Conservation (phyloP, 148 eudicot species). For the Fagopyrum esculentum region DNA sequence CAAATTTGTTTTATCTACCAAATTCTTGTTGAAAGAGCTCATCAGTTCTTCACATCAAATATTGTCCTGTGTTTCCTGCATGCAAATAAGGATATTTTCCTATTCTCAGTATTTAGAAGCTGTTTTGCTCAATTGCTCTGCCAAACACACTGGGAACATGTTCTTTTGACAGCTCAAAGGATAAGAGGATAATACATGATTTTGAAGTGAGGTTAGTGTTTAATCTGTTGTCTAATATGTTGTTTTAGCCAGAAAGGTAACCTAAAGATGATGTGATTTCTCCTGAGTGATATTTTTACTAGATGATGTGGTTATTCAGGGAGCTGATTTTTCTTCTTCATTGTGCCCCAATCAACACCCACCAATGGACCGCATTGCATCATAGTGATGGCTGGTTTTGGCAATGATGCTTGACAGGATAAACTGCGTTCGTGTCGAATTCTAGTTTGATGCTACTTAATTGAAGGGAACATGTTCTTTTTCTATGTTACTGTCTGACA, state of each 20-base stretch:
- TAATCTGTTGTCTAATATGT: neutral
- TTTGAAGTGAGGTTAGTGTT: neutral
- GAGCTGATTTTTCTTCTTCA: neutral
- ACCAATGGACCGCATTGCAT: neutral
- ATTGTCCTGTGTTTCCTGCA: neutral
- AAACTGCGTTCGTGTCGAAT: conserved; percentile 1
- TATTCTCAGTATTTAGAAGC: neutral
- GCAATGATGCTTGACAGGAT: neutral
- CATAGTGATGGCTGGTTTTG: conserved; percentile 2
- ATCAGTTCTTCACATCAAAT: neutral
- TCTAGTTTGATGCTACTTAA: neutral
- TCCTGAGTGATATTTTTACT: neutral
- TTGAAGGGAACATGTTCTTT: neutral
- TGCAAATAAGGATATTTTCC: neutral
- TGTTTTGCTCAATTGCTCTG: neutral
- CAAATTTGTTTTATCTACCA: neutral
- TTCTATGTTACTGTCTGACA: conserved; percentile 2
- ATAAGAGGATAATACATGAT: neutral
- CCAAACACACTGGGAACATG: neutral
- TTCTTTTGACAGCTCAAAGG: neutral
- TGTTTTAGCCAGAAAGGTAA: neutral
- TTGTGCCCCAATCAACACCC: neutral
- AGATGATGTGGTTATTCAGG: neutral
- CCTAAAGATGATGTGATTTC: neutral
- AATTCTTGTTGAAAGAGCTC: neutral